phyloP scores from a whole-genome alignment of 1,139 yeast species.

The Candida freyschussii region DNA sequence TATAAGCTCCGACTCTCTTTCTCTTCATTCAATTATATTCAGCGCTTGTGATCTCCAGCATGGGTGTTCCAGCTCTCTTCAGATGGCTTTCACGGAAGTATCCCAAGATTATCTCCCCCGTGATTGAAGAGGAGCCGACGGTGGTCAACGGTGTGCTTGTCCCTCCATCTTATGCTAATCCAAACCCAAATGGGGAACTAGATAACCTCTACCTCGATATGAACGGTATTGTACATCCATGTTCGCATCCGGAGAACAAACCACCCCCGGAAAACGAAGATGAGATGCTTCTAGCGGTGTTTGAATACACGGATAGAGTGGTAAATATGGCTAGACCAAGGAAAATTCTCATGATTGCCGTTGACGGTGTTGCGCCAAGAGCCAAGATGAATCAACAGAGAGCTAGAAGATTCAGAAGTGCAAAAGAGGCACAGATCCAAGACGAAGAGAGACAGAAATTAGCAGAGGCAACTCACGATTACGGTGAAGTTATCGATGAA shows the following conservation, averaged over 20 bases:
- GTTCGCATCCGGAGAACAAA: slow-evolving; percentile 92
- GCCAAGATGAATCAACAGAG: slow-evolving; percentile 99
- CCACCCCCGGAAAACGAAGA: slow-evolving; percentile 94
- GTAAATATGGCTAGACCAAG: slow-evolving; percentile 93
- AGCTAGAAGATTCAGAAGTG: slow-evolving; percentile 91
- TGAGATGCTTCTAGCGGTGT: slow-evolving; percentile 89
- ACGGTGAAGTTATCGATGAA: slow-evolving; percentile 65
- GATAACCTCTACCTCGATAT: slow-evolving; percentile 89
- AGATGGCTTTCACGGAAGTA: slow-evolving; percentile 93
- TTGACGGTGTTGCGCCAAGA: slow-evolving; percentile 98
- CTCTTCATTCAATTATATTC: no score
- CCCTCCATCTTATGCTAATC: slow-evolving; percentile 64
- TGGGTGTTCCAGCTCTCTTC: slow-evolving; percentile 95
- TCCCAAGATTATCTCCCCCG: slow-evolving; percentile 92
- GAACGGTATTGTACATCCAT: slow-evolving; percentile 98
- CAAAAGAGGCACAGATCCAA: slow-evolving; percentile 78
- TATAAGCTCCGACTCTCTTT: no score
- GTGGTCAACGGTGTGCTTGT: slow-evolving; percentile 52
- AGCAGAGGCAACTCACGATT: slow-evolving; percentile 39
- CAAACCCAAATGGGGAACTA: slow-evolving; percentile 93
- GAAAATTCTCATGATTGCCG: slow-evolving; percentile 87
- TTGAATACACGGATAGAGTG: slow-evolving; percentile 85
- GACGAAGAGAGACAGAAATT: slow-evolving; percentile 56
- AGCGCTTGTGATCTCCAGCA: no score
- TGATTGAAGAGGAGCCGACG: slow-evolving; percentile 65